Evolutionary conservation across 257 asterid genomes (phyloP), one percentile per base, ranked within the genome.

Genomic region (Vinca minor): DNA sequence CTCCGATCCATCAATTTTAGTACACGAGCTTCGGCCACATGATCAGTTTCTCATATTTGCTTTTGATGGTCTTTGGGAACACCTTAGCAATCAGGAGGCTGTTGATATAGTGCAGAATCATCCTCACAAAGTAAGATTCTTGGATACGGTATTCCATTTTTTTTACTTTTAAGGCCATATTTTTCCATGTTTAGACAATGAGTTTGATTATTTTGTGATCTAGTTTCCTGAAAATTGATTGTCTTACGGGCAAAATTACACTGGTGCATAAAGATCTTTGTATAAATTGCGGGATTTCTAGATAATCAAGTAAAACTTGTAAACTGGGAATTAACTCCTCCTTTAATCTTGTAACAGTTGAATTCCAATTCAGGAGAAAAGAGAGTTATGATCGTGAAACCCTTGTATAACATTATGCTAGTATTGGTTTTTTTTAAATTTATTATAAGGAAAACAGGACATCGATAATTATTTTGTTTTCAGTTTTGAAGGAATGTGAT

Each of bases 11-110:
- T 59, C 81, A 10, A 65, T 81, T 53, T 72, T 64, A 21, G 81
- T 78, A 62, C 81, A 72, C 20, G 79, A 78, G 73, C 81, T 81
- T 44, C 75, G 73, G 63, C 78, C 81, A 35, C 63, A 78, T 4
- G 86, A 81, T 63, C 79, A 77, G 41, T 81, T 81, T 50, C 77
- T 81, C 66, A 81, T 81, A 65, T 64, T 81, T 73, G 86, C 86
- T 48, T 81, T 83, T 20, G 86, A 81, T 55, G 86, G 86, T 49
- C 83, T 81, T 34, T 81, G 86, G 86, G 86, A 81, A 59, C 86
- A 81, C 72, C 79, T 81, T 23, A 72, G 66, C 81, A 75, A 81
- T 62, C 85, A 81, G 68, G 85, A 80, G 49, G 85, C 85, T 1
- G 81, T 80, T 53, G 82, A 74, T 64, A 80, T 80, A n/a, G 85